Base-by-base conservation (phyloP, 2,329 filamentous ascomycete species). In the Alternaria tenuissima region DNA sequence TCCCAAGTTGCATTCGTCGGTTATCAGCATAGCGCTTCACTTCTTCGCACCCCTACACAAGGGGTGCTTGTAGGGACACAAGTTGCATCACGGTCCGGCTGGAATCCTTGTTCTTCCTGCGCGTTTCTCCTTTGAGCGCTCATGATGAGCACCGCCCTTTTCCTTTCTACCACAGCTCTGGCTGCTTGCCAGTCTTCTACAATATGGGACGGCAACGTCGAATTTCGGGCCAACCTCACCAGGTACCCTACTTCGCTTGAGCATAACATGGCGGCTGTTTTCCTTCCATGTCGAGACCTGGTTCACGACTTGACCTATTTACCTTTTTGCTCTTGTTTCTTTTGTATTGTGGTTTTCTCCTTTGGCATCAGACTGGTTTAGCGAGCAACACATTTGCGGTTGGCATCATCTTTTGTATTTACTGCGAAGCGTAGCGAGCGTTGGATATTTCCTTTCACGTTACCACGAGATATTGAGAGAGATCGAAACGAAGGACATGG, bases 341-440 rank as follows among this genome's bases (percentile, higher is more conserved):
- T 55, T 64, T 57, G 46, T 49, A 49, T 14, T 38, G 43, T 57
- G 41, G 30, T 18, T 62, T 52, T 61, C 57, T 16, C 46, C 52
- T 61, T 54, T 57, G 22, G 52, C 57, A 59, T 54, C 62, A 59
- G 34, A 44, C 28, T 55, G 46, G 47, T 63, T 61, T 65, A 65
- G 67, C 80, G 51, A 68, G 68, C 64, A 62, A 69, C 67, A 66
- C 56, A 72, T 72, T 73, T 65, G 69, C 64, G 61, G 72, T 73
- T 52, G 43, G 65, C 61, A 67, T 57, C 53, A 64, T 66, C 67
- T 62, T 47, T 41, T 58, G 47, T 62, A 52, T 48, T 51, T 62
- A 36, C 47, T 72, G 71, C 71, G 71, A 63, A 76, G 71, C 73
- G 70, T 69, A 75, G 73, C 74, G 72, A 76, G 74, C 70, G 70